Evolutionary conservation across 2,329 filamentous ascomycete species (phyloP), one percentile per base, ranked within the genome.

Genomic region (Metarhizium anisopliae): DNA sequence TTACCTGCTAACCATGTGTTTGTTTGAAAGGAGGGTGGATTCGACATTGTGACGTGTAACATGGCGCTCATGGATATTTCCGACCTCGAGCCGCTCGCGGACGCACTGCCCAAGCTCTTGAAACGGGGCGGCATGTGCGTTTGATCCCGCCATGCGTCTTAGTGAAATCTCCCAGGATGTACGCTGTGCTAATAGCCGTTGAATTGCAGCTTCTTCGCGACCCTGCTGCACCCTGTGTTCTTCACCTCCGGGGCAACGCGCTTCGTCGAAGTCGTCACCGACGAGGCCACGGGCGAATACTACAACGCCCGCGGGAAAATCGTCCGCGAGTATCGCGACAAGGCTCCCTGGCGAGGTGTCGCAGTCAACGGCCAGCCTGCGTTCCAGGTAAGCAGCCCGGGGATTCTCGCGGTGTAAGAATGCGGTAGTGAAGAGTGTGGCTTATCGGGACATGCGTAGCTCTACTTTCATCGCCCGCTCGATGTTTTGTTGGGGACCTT

Each of bases 31-130:
- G 47, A 55, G 52, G 62, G 58, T 11, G 56, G 59, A 40, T 78
- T 76, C 59, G 74, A 77, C 55, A 64, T 76, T 18, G 64, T 78
- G 25, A 66, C 73, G 18, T 73, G 77, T 59, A 79, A 77, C 62
- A 77, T 77, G 71, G 76, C 75, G 8, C 64, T 78, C 47, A 78
- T 77, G 72, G 77, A 78, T 55, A 66, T 79, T 4, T 64, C 72
- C 20, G 69, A 68, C 7, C 61, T 79, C 5, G 68, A 72, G 10
- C 71, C 73, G 2, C 62, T 79, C 10, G 76, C 72, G 1, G 58
- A 64, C 13, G 69, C 71, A 1, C 62, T 80, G 35, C 71, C 71
- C 4, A 62, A 61, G 51, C 65, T 79, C 20, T 62, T 79, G 51
- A 71, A 70, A 20, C 64, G 66, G 8, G 67, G 68, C 18, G 75